Percentiles rank a stretch among this genome's conserved stretches.
phyloP scores from a whole-genome alignment of 140 eudicot species.

The Anethum foeniculum region DNA sequence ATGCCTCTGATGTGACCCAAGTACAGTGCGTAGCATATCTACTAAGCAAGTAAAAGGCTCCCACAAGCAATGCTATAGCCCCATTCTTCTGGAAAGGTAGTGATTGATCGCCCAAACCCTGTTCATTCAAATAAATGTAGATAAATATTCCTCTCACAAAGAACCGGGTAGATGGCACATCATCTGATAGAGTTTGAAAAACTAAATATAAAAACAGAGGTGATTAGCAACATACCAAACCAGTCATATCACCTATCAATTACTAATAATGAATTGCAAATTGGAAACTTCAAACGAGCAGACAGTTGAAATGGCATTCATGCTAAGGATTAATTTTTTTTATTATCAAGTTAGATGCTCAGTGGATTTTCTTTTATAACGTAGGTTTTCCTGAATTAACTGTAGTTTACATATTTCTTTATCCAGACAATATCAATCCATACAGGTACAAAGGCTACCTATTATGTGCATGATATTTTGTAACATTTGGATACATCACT shows the following conservation, averaged over 20 bases:
- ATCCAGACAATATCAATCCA: not conserved
- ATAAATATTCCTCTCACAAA: not conserved
- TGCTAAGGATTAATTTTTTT: not conserved
- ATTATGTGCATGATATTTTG: not conserved
- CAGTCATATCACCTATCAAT: not conserved
- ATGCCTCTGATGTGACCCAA: slow-evolving; percentile 16
- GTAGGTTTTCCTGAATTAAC: not conserved
- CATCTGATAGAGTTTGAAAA: not conserved
- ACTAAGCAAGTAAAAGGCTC: slow-evolving; percentile 80
- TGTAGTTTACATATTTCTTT: not conserved
- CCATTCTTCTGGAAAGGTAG: slow-evolving; percentile 71
- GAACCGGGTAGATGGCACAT: not conserved
- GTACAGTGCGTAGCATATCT: slow-evolving; percentile 76
- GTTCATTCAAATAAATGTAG: slow-evolving; percentile 27
- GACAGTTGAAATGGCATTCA: not conserved
- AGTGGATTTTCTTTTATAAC: not conserved
- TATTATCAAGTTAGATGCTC: not conserved
- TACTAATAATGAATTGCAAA: not conserved
- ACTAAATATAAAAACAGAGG: not conserved
- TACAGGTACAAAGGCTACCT: not conserved
- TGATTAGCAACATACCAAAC: not conserved
- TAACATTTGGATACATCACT: not conserved
- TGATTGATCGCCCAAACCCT: slow-evolving; percentile 76
- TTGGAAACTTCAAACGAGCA: not conserved
- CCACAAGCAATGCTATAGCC: slow-evolving; percentile 72